Evolutionary conservation across 1,284 basidiomycete genomes (phyloP).

Genomic region (Heliocybe sulcata): DNA sequence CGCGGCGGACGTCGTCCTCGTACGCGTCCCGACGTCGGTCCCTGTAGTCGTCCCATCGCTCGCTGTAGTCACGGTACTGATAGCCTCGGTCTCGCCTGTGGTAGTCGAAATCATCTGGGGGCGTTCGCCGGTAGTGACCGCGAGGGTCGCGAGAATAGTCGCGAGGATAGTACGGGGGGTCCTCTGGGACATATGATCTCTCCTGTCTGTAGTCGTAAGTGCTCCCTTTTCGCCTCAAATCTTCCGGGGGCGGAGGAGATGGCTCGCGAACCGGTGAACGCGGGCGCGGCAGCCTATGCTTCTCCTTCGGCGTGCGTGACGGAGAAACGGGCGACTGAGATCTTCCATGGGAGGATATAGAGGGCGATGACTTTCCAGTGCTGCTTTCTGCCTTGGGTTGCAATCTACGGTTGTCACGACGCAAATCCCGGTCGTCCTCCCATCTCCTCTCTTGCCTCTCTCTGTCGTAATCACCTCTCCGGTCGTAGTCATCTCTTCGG

Average conservation of each 20-base stretch:
- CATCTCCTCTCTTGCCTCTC: neutral
- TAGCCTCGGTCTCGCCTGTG: constrained; percentile 4
- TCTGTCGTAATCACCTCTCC: neutral
- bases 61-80: neutral
- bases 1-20: neutral
- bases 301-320: constrained; percentile 13
- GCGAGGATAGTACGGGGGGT: neutral
- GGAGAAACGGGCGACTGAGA: constrained; percentile 18
- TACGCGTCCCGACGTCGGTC: neutral
- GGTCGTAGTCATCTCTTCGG: neutral
- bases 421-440: neutral
- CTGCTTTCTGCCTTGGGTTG: neutral
- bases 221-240: constrained; percentile 5
- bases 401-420: neutral
- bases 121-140: neutral
- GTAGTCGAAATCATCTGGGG: constrained; percentile 8
- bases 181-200: neutral
- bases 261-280: constrained; percentile 12
- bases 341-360: constrained; percentile 7
- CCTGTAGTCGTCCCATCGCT: neutral
- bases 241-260: constrained; percentile 6
- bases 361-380: neutral
- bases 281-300: constrained; percentile 21
- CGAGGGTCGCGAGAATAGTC: neutral
- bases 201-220: neutral